These are phyloP conservation scores for Apophysomyces sp. DNA, from an alignment of 371 early-diverging fungal species.

Conservation along the genomic window DNA sequence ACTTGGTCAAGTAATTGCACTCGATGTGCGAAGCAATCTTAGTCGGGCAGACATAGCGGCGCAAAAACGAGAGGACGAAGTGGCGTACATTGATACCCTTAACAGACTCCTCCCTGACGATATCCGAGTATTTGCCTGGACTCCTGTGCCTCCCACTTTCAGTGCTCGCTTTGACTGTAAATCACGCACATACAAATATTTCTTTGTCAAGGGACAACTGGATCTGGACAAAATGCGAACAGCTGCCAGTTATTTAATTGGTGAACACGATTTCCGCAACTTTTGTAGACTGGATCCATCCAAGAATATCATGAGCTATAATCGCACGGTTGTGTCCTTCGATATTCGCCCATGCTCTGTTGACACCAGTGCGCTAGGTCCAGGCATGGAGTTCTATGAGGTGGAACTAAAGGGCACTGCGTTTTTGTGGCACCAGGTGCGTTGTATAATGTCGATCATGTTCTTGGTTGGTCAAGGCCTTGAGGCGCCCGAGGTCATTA, in stretches of 20 bases:
- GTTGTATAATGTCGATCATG: conserved; percentile 92
- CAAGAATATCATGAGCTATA: conserved; percentile 77
- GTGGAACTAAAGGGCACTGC: conserved; percentile 79
- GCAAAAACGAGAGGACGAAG: conserved; percentile 40
- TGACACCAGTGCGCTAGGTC: conserved; percentile 6
- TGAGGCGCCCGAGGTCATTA: conserved; percentile 39
- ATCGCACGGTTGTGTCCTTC: conserved; percentile 66
- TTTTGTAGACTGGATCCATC: conserved; percentile 92
- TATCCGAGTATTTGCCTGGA: conserved; percentile 93
- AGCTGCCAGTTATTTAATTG: conserved; percentile 71
- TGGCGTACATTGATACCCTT: conserved; percentile 81
- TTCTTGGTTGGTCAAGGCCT: conserved; percentile 75
- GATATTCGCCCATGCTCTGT: conserved; percentile 57
- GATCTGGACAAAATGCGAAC: conserved; percentile 72
- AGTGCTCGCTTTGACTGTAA: conserved; percentile 89
- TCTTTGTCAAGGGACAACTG: conserved; percentile 72
- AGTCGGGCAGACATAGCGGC: not conserved
- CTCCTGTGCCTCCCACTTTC: conserved; percentile 75
- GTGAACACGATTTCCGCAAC: conserved; percentile 91
- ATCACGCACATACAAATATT: conserved; percentile 91
- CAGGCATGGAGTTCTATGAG: conserved; percentile 57
- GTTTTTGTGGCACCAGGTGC: conserved; percentile 97
- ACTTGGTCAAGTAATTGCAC: conserved; percentile 86
- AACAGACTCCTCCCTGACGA: conserved; percentile 87
- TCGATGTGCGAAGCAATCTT: conserved; percentile 70